Base-by-base conservation (phyloP, 2,329 filamentous ascomycete species). In the Ascochyta lentis region DNA sequence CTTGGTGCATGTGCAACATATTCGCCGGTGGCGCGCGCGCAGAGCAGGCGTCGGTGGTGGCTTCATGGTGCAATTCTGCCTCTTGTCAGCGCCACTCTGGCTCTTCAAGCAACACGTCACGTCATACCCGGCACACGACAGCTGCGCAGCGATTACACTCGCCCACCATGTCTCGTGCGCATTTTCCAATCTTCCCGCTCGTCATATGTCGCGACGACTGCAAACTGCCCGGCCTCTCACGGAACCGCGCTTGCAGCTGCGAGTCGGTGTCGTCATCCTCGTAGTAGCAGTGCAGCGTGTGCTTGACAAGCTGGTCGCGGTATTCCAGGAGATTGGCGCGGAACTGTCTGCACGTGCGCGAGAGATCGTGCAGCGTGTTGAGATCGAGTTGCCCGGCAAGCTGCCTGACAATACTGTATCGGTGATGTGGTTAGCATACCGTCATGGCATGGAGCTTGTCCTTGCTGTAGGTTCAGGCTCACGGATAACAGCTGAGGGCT, bases 51-150 rank as follows among this genome's bases (percentile, higher is more conserved):
- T 81, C 3, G 89, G 85, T 0, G 91, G 92, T 0, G 90, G 87
- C 76, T 97, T 96, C 68, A 91, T 89, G 6, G 89, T 88, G 76
- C 94, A 98, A 66, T 98, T 98, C 92, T 96, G 73, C 1, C 9
- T 13, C 39, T 6, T 34, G 50, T 71, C 51, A 70, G 66, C 55
- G 22, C 49, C 49, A 41, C n/a, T n/a, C 23, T 38, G 42, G 10
- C 6, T 9, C 44, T 7, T 2, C 23, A 2, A 8, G 12, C 34
- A 19, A 34, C 13, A 16, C 42, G 27, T 76, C 13, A 16, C 42
- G 27, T 76, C 85, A 74, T 83, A 96, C 92, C 77, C 94, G 85
- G 76, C 94, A 98, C 51, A 96, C 86, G 24, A 92, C 83, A 26
- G 79, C 86, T 35, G 84, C 84, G 73, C 94, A 98, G 59, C 88